Evolutionary conservation across 257 asterid species (phyloP), one percentile per base, ranked within the genome.

Genomic region (Solanum virginianum): DNA sequence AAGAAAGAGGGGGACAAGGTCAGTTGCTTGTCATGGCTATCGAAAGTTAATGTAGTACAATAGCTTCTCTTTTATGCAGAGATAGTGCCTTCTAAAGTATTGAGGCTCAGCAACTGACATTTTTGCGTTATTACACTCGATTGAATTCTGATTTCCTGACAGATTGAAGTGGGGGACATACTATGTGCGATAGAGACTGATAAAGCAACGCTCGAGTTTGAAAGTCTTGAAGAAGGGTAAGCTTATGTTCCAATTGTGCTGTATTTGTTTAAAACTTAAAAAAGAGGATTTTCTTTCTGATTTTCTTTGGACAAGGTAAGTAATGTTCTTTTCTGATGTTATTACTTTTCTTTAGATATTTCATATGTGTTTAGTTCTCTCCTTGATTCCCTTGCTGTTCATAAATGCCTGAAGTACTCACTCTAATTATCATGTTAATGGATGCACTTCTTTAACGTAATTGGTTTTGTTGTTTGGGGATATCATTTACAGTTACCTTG

Each of bases 1-100:
- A 95, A 96, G 92, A 95, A 92, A 88, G 99, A 94, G 91, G 99
- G 99, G 82, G 99, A 96, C 88, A 96, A 95, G 98, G 99, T 94
- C 81, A 92, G 95, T 88, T 88, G 80, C 80, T 79, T 56, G 84
- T 70, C 84, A 81, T 26, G 71, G 63, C 53, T 83, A 59, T 62
- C 80, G 51, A 47, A 36, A 47, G 77, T 63, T 83, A 55, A 53
- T 53, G 26, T 83, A 69, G 26, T 69, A 16, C 8, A 55, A 8
- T 26, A 77, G 14, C 24, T 51, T 8, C 17, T 81, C 20, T 71
- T 65, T 70, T 43, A 57, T 80, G 55, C 26, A 32, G 43, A 57
- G 81, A 55, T 18, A 57, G 14, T 47, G n/a, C 81, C 51, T 39
- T 24, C 11, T n/a, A 24, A 55, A 70, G 68, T n/a, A 54, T 36